Conservation (phyloP, 495 filamentous ascomycete species). For the Aspergillus wentii region DNA sequence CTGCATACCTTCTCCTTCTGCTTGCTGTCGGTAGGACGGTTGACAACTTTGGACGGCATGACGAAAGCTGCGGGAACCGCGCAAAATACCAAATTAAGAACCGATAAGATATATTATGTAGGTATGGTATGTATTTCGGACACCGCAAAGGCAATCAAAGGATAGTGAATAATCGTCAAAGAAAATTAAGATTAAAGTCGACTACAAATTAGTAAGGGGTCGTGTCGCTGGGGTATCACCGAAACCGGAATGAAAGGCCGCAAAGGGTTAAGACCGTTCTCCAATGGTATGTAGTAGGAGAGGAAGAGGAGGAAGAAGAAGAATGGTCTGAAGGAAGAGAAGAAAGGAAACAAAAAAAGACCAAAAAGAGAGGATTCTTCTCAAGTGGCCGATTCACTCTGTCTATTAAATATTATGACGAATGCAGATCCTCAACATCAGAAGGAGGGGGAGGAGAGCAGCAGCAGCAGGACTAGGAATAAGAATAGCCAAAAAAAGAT, state of each 20-base stretch:
- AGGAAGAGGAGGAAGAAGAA: constrained; percentile 3
- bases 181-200: too few relatives aligned
- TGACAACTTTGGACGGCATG: constrained; percentile 49
- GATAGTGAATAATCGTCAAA: constrained; percentile 2
- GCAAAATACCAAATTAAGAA: background rate
- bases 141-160: constrained; percentile 3
- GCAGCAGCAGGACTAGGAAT: background rate
- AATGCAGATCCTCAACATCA: too few relatives aligned
- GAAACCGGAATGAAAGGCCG: constrained; percentile 28
- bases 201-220: constrained; percentile 3
- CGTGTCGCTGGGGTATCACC: constrained; percentile 28
- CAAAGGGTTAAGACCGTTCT: constrained; percentile 6
- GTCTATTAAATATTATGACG: too few relatives aligned
- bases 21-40: constrained; percentile 60
- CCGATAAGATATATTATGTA: constrained; percentile 10
- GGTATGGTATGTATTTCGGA: constrained; percentile 3
- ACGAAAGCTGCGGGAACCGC: constrained; percentile 9
- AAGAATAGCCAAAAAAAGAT: background rate
- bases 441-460: too few relatives aligned
- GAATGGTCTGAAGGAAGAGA: background rate
- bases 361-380: constrained; percentile 2
- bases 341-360: constrained; percentile 6
- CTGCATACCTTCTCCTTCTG: constrained; percentile 46
- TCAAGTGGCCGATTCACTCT: too few relatives aligned
- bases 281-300: constrained; percentile 3